Evolutionary conservation across 176 grass and related monocot species (phyloP).

Genomic region (Bothriochloa decipiens): DNA sequence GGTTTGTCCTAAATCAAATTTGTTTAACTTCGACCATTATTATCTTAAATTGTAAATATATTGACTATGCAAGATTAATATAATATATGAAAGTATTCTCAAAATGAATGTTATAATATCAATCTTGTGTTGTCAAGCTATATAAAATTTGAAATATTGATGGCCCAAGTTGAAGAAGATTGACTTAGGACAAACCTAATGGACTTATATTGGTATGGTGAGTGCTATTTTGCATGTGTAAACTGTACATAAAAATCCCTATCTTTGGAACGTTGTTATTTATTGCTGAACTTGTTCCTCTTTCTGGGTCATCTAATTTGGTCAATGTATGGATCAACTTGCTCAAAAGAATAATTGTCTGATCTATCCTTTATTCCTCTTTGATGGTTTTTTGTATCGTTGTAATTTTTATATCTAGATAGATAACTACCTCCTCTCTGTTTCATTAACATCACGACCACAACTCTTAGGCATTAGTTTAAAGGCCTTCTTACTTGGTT

Average conservation of each 20-base stretch:
- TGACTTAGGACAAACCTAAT: not conserved
- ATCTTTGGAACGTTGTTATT: not conserved
- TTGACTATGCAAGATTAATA: not conserved
- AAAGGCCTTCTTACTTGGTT: not conserved
- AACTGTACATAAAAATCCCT: constrained; percentile 15
- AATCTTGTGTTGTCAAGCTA: not conserved
- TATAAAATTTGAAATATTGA: not conserved
- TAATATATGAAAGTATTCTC: not conserved
- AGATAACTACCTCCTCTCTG: not conserved
- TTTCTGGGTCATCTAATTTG: not conserved
- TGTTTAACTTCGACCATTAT: not conserved
- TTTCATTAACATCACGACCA: not conserved
- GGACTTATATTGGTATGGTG: not conserved
- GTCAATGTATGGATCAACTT: not conserved
- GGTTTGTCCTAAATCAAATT: not conserved
- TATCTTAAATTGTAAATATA: not conserved
- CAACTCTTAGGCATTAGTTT: not conserved
- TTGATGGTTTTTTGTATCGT: not conserved
- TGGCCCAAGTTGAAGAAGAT: not conserved
- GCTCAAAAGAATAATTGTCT: not conserved
- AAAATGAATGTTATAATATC: not conserved
- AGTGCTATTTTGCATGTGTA: not conserved
- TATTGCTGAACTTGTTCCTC: not conserved
- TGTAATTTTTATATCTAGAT: not conserved
- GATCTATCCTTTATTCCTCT: not conserved